Conservation (phyloP, 2,329 filamentous ascomycete genomes). For the Beauveria medogensis region DNA sequence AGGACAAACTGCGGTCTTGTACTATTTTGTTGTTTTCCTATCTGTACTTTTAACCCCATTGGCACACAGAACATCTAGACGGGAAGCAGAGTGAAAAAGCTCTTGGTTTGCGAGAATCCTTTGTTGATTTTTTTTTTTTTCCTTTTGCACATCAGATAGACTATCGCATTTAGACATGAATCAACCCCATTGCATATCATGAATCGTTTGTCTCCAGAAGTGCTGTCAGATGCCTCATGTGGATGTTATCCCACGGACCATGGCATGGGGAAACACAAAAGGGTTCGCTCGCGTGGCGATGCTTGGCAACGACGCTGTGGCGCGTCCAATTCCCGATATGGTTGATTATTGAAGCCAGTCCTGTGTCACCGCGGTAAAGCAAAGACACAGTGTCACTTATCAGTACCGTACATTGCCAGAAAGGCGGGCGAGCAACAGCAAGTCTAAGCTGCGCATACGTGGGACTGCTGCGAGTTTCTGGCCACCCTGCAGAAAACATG, state of each 20-base stretch:
- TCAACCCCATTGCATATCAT: neutral
- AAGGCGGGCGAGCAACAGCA: neutral
- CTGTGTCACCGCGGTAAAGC: neutral
- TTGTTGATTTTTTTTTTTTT: neutral
- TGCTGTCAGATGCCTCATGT: neutral
- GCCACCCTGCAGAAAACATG: neutral
- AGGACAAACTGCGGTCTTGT: neutral
- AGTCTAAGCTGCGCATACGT: neutral
- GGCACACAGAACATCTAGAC: constrained; percentile 12
- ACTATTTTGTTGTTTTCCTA: constrained; percentile 9
- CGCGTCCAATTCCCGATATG: neutral
- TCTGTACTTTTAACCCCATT: constrained; percentile 9
- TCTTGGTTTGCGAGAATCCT: constrained; percentile 1
- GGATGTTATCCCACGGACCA: neutral
- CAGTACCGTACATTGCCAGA: neutral
- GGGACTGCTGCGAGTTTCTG: no score
- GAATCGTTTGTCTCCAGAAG: neutral
- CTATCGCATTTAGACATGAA: constrained; percentile 1
- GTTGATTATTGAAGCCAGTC: neutral
- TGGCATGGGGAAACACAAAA: neutral
- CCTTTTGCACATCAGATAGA: constrained; percentile 8
- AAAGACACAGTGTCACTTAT: neutral
- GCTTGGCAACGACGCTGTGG: neutral
- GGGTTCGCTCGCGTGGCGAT: neutral
- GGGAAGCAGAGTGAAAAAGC: constrained; percentile 9